Conservation (phyloP, 1,284 basidiomycete genomes). For the Ustilago cynodontis region DNA sequence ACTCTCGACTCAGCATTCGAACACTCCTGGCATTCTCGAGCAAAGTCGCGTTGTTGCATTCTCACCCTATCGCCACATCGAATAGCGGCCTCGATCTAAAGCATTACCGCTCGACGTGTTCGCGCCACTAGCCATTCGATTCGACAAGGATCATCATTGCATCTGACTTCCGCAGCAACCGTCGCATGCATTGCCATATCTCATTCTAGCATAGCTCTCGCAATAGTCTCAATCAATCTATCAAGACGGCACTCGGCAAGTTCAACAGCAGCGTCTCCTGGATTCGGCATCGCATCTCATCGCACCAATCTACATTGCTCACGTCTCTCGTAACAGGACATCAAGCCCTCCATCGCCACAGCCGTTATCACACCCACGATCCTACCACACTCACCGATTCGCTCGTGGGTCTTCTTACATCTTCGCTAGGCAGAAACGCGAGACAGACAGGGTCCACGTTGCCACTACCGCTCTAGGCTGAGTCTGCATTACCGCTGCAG, state of each 20-base stretch:
- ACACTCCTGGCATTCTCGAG: not conserved
- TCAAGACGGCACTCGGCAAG: not conserved
- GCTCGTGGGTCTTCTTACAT: not conserved
- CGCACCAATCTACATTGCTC: not conserved
- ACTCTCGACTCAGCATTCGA: constrained; percentile 7
- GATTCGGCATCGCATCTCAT: not conserved
- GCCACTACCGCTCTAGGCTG: too few relatives aligned
- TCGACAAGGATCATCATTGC: not conserved
- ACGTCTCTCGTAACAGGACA: not conserved
- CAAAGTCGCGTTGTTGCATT: not conserved
- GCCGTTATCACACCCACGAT: not conserved
- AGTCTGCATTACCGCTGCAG: too few relatives aligned
- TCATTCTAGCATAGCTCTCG: not conserved
- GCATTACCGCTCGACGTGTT: not conserved
- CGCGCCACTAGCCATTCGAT: too few relatives aligned
- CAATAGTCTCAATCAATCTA: not conserved
- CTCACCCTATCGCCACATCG: constrained; percentile 4
- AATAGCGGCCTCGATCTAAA: not conserved
- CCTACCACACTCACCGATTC: too few relatives aligned
- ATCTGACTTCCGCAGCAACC: not conserved
- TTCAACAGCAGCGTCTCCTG: not conserved
- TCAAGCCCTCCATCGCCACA: not conserved
- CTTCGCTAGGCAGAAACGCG: not conserved
- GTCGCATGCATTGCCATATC: not conserved
- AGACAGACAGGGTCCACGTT: too few relatives aligned